Base-by-base conservation (phyloP, 257 asterid species). In the Ocimum tenuiflorum region DNA sequence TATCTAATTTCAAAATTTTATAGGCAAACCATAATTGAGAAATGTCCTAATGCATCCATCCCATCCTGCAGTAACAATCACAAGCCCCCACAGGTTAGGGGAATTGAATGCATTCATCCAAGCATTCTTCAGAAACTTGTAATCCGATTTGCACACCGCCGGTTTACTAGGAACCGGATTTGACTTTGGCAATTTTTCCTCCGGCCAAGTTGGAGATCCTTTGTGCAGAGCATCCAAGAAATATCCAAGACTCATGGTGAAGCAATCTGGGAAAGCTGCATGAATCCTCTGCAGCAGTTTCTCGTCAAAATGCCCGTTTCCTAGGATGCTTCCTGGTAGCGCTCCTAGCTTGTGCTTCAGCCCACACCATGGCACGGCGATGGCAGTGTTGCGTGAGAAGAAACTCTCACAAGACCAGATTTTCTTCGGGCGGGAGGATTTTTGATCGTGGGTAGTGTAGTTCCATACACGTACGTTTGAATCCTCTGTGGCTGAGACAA, bases 61-160 rank as follows among this genome's bases (percentile, higher is more conserved):
- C 96, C 82, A 85, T n/a, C 97, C 96, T n/a, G 92, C 97, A 15
- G 95, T 90, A 3, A 90, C 97, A 11, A 87, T 70, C 64, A 90
- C 97, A 31, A 82, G 87, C 7, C 97, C 95, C 97, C 97, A 90
- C 70, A 77, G 70, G 68, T 90, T 80, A 33, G 95, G 91, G 9
- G 87, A 78, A 63, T 67, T 75, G 62, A 85, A 62, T 1, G 91
- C 86, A 31, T 70, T 82, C 68, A 78, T 76, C 88, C 84, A 82
- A 14, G 91, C 87, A 55, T 74, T 84, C 81, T 82, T 90, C 63
- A 87, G 70, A 52, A 87, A 85, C 81, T 85, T 87, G 62, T 80
- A 86, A 61, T 87, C 95, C 0, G 96, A 80, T 70, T 80, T 90
- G 33, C 78, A 18, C 4, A 73, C 61, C 0, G 83, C 59, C 0